Percentiles rank a stretch among this genome's conserved stretches.
These are phyloP conservation scores for Aaosphaeria pasadenensis DNA, from an alignment of 2,329 filamentous ascomycete species.

Conservation along the genomic window DNA sequence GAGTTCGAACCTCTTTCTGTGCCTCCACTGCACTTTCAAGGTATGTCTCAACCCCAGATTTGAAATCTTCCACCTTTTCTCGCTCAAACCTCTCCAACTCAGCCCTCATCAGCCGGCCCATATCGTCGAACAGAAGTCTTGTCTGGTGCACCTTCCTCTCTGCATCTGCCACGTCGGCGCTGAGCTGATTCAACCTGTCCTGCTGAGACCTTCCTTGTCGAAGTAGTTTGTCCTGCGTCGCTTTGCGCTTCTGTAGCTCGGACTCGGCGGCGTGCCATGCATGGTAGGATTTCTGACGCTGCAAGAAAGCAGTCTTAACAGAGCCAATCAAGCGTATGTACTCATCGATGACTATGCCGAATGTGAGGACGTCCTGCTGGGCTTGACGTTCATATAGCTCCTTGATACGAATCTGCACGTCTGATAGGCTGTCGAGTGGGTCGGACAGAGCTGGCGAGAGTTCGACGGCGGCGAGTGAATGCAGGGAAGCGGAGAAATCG, in stretches of 20 bases:
- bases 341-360: slow-evolving; percentile 97
- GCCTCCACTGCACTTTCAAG: slow-evolving; percentile 95
- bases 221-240: slow-evolving; percentile 89
- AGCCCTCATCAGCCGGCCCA: slow-evolving; percentile 86
- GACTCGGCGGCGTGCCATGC: slow-evolving; percentile 89
- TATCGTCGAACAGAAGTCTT: slow-evolving; percentile 88
- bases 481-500: slow-evolving; percentile 91
- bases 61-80: slow-evolving; percentile 99
- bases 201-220: slow-evolving; percentile 94
- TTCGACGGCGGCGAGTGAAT: slow-evolving; percentile 88
- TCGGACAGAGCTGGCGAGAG: slow-evolving; percentile 84
- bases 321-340: slow-evolving; percentile 95
- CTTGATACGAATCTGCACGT: slow-evolving; percentile 87
- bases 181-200: slow-evolving; percentile 87
- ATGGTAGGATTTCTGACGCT: slow-evolving; percentile 94
- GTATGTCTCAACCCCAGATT: slow-evolving; percentile 96
- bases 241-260: slow-evolving; percentile 85
- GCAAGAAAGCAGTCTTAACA: slow-evolving; percentile 87
- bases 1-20: slow-evolving; percentile 78
- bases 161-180: slow-evolving; percentile 90
- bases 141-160: slow-evolving; percentile 92
- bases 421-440: slow-evolving; percentile 86
- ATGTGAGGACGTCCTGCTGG: slow-evolving; percentile 91
- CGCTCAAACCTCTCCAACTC: slow-evolving; percentile 93
- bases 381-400: slow-evolving; percentile 96